Percentiles rank a stretch among this genome's conserved stretches.
phyloP scores from a whole-genome alignment of 441 rosid genomes.

The Adansonia grandidieri region DNA sequence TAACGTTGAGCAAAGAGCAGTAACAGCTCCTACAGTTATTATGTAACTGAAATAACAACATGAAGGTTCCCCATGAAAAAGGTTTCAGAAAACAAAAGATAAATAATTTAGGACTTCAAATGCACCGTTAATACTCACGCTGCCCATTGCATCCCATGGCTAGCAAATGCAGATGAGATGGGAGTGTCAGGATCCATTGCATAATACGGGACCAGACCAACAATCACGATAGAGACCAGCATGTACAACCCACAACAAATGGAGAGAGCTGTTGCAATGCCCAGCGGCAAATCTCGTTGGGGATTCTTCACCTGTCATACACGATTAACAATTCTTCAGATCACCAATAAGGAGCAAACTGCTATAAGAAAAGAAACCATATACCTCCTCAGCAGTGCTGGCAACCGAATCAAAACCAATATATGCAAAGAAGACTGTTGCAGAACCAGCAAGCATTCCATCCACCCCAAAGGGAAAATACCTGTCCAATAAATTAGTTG shows the following conservation, averaged over 20 bases:
- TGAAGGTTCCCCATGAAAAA: slow-evolving; percentile 14
- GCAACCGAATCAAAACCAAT: slow-evolving; percentile 99
- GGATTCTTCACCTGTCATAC: slow-evolving; percentile 86
- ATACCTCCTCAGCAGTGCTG: slow-evolving; percentile 97
- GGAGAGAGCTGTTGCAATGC: slow-evolving; percentile 81
- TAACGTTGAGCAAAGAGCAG: slow-evolving; percentile 95
- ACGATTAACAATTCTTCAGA: slow-evolving; percentile 25
- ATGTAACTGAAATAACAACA: slow-evolving; percentile 59
- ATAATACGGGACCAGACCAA: slow-evolving; percentile 93
- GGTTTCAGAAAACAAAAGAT: not conserved
- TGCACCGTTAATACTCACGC: slow-evolving; percentile 60
- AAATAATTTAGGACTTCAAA: slow-evolving; percentile 9
- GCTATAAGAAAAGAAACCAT: slow-evolving; percentile 7
- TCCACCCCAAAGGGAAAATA: slow-evolving; percentile 89
- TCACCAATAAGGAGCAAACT: not conserved
- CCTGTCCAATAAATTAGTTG: slow-evolving; percentile 38
- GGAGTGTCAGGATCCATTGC: slow-evolving; percentile 98
- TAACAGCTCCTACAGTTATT: slow-evolving; percentile 83
- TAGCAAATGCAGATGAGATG: slow-evolving; percentile 89
- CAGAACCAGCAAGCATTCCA: slow-evolving; percentile 98
- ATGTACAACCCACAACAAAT: slow-evolving; percentile 87
- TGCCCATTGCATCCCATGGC: slow-evolving; percentile 95
- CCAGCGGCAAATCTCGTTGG: slow-evolving; percentile 92
- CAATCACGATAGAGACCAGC: slow-evolving; percentile 88
- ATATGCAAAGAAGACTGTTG: slow-evolving; percentile 91